Evolutionary conservation across 1,284 basidiomycete genomes (phyloP).

Genomic region (Ustilago curta): DNA sequence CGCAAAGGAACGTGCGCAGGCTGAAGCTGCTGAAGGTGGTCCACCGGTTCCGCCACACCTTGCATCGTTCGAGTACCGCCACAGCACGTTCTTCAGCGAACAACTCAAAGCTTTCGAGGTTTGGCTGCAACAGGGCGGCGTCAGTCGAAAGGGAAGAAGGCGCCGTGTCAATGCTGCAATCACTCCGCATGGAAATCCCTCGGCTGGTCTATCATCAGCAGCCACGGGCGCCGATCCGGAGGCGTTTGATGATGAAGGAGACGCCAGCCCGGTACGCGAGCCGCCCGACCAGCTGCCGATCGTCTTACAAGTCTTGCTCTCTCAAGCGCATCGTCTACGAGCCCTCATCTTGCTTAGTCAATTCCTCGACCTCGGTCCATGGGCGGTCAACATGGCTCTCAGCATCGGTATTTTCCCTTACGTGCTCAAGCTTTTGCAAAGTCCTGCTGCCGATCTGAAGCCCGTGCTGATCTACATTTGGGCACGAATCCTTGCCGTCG

Average conservation of each 20-base stretch:
- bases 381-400: conserved; percentile 96
- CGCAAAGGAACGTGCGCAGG: conserved; percentile 74
- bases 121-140: conserved; percentile 77
- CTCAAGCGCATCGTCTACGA: conserved; percentile 93
- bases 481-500: conserved; percentile 96
- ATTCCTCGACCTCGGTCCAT: conserved; percentile 97
- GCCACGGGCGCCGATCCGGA: conserved; percentile 36
- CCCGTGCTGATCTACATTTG: conserved; percentile 99
- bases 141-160: conserved; percentile 70
- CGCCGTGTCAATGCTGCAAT: conserved; percentile 55
- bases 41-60: conserved; percentile 69
- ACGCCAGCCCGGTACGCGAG: conserved; percentile 74
- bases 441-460: conserved; percentile 91
- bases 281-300: conserved; percentile 97
- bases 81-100: conserved; percentile 95
- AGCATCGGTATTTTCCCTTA: conserved; percentile 99
- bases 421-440: conserved; percentile 94
- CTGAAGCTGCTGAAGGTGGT: conserved; percentile 68
- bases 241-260: conserved; percentile 71
- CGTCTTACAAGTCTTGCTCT: conserved; percentile 94
- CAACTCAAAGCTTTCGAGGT: conserved; percentile 97
- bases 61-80: conserved; percentile 75
- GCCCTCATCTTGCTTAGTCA: conserved; percentile 96
- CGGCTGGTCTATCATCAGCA: conserved; percentile 43
- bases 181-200: conserved; percentile 47